Conservation (phyloP, 208 protist genomes). For the Trypanosoma lewisi region DNA sequence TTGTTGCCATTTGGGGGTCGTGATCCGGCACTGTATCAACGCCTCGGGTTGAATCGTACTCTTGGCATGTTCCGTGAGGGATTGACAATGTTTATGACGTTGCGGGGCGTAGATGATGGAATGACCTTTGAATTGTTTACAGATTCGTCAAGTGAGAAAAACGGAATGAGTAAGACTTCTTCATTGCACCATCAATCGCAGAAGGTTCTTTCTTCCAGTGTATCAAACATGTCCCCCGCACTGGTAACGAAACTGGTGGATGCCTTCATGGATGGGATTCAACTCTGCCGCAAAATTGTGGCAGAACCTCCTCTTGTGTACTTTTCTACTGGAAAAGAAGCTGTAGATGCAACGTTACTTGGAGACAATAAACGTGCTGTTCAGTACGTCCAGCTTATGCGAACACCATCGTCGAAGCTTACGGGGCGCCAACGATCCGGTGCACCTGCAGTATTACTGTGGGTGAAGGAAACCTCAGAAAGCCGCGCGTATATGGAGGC, state of each 20-base stretch:
- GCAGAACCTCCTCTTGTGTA: constrained; percentile 37
- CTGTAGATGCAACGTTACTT: constrained; percentile 66
- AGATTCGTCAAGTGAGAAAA: neutral
- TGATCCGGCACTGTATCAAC: constrained; percentile 40
- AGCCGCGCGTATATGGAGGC: constrained; percentile 55
- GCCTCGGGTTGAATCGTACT: constrained; percentile 60
- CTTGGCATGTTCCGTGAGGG: constrained; percentile 59
- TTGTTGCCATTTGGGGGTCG: constrained; percentile 68
- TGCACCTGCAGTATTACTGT: constrained; percentile 42
- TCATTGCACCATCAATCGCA: neutral
- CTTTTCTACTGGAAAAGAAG: constrained; percentile 34
- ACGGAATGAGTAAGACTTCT: neutral
- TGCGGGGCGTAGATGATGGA: constrained; percentile 44
- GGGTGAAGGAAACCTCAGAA: constrained; percentile 29
- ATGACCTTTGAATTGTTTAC: constrained; percentile 12
- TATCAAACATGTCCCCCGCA: constrained; percentile 12
- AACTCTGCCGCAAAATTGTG: constrained; percentile 46
- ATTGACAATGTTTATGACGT: constrained; percentile 56
- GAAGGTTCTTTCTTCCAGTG: neutral
- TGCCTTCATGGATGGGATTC: constrained; percentile 52
- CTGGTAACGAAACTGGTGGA: constrained; percentile 27
- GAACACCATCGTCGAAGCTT: constrained; percentile 46
- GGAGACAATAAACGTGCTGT: constrained; percentile 46
- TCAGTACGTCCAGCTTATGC: constrained; percentile 61
- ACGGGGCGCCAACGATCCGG: constrained; percentile 31